Evolutionary conservation across 2,329 filamentous ascomycete genomes (phyloP), one percentile per base, ranked within the genome.

Genomic region (Sporothrix luriei): DNA sequence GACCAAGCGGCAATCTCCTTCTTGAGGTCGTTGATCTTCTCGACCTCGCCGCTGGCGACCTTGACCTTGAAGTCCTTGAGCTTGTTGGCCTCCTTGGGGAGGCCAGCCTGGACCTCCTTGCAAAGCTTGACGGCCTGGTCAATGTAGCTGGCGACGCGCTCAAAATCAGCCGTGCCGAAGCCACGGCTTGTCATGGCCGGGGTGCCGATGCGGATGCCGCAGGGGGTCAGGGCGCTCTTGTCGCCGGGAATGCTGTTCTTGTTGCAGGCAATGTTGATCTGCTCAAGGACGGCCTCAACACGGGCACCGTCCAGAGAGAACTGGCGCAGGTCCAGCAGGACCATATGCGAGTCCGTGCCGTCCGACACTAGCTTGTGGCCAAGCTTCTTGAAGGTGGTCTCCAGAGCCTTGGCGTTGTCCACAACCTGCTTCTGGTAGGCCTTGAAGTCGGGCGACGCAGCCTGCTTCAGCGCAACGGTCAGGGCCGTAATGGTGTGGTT

Each of bases 401-500:
- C 93, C 14, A 98, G 87, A 38, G 94, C 89, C 86, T 97, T 94
- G 76, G 95, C 94, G 81, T 99, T 99, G 80, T 90, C 86, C 70
- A 98, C 84, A 40, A 99, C 95, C 80, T 94, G 90, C 80, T 94
- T 83, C 83, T 99, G 95, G 85, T 99, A 99, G 72, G 90, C 85
- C 83, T 91, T 91, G 88, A 98, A 99, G 75, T 98, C 94, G 69
- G 91, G 88, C 66, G 88, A 90, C 75, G 93, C 89, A 29, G 95
- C 94, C 84, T 99, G 95, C 84, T 97, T 94, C 74, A 99, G 86
- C 57, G 95, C 95, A 71, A 99, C 95, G 48, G 95, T 90, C 73
- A 99, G 87, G 66, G 95, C 95, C 72, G 94, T 98, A 83, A 99
- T 99, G 79, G 95, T 99, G 88, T 99, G 95, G 86, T 99, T 99